Evolutionary conservation across 1,284 basidiomycete genomes (phyloP), one percentile per base, ranked within the genome.

Genomic region (Heliocybe sulcata): DNA sequence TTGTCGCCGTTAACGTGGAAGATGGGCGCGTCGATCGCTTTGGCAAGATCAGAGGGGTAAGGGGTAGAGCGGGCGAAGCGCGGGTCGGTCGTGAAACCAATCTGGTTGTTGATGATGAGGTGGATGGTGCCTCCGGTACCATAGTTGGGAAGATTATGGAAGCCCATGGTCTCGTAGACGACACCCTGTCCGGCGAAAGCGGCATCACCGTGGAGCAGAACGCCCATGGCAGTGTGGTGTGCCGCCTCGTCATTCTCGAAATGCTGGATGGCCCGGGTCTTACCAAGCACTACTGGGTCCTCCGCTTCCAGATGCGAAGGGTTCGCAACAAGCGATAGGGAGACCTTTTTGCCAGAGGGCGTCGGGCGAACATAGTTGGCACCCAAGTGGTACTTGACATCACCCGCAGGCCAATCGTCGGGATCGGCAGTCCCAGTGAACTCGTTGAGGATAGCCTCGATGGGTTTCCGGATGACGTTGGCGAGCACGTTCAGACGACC

Each of bases 1-100:
- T 98, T 96, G 79, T 99, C 97, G 55, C 95, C 97, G 69, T 99
- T 99, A 67, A 99, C 97, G 74, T 99, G 97, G 88, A 99, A 98
- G 74, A 99, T 98, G 58, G 97, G 97, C 0, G 97, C 85, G 67
- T 99, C 97, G 66, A 98, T 98, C 51, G 94, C 87, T 74, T 99
- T 99, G 64, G 97, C 97, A 64, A 99, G 92, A 70, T 99, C 97
- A 55, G 96, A 98, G n/a, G 91, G 91, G 76, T 99, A 99, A 42
- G 97, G 92, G 1, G 97, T 99, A 14, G 96, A 99, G 59, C 96
- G 95, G 53, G 95, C 77, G 76, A 98, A 98, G 59, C 95, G 88
- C 51, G 97, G 97, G 70, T 98, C 96, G 55, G 97, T 99, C 58
- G 97, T 99, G 80, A 99, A 99, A 61, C 97, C 97, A 60, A 99